Conservation (phyloP, 352 stramenopile genomes). For the Thraustotheca clavata region DNA sequence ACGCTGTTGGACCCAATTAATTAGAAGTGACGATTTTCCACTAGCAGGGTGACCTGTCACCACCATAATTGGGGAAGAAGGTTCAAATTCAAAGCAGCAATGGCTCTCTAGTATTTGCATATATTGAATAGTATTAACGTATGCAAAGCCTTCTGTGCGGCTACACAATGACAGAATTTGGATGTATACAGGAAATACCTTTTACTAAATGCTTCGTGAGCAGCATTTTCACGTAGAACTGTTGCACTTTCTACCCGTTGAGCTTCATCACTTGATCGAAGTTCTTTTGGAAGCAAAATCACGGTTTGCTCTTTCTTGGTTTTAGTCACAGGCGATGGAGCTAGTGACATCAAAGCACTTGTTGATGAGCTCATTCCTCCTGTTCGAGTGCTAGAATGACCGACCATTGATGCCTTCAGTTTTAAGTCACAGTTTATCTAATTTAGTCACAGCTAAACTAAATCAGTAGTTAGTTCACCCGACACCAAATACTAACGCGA, state of each 20-base stretch:
- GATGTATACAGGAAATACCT: slow-evolving; percentile 28
- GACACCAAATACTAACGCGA: too few relatives aligned
- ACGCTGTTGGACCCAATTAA: slow-evolving; percentile 55
- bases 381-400: too few relatives aligned
- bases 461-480: too few relatives aligned
- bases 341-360: too few relatives aligned
- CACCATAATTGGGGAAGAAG: slow-evolving; percentile 38
- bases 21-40: slow-evolving; percentile 71
- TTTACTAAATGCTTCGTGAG: slow-evolving; percentile 57
- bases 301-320: slow-evolving; percentile 6
- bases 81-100: slow-evolving; percentile 30
- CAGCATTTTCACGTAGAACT: slow-evolving; percentile 61
- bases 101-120: slow-evolving; percentile 60
- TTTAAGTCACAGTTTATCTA: too few relatives aligned
- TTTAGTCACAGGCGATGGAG: neutral
- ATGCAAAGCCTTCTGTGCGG: slow-evolving; percentile 61
- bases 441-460: too few relatives aligned
- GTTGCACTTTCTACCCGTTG: slow-evolving; percentile 56
- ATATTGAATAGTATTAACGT: slow-evolving; percentile 49
- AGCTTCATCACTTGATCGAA: slow-evolving; percentile 16
- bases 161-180: slow-evolving; percentile 23
- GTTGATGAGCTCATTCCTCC: too few relatives aligned
- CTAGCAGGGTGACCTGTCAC: slow-evolving; percentile 51
- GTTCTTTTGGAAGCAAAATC: slow-evolving; percentile 17
- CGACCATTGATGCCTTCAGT: too few relatives aligned